A percentile compares a stretch with the other conserved stretches of the same genome.
phyloP scores from a whole-genome alignment of 176 grass and related monocot genomes.

The Carex kokanica region DNA sequence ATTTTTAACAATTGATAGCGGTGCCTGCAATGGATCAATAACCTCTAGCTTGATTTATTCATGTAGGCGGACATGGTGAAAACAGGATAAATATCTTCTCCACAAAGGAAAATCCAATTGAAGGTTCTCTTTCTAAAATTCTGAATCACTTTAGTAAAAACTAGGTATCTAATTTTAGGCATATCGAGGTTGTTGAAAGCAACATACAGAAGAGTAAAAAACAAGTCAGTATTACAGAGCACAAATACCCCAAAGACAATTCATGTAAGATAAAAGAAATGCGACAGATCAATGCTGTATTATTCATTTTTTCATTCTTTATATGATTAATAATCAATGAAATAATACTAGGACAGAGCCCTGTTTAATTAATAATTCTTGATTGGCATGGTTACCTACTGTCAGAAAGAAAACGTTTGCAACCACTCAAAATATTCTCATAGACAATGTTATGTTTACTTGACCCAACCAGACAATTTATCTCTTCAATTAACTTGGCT shows the following conservation, averaged over 20 bases:
- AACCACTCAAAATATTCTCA: slow-evolving; percentile 56
- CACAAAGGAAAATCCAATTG: neutral
- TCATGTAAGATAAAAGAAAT: neutral
- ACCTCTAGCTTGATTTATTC: neutral
- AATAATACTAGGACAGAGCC: neutral
- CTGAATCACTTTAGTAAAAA: neutral
- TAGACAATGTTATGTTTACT: slow-evolving; percentile 35
- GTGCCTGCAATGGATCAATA: neutral
- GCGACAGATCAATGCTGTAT: neutral
- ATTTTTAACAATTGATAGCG: neutral
- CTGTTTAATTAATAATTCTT: neutral
- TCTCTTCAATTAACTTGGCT: slow-evolving; percentile 36
- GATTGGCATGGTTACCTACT: neutral
- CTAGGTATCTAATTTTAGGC: neutral
- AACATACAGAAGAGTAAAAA: neutral
- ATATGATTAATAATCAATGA: neutral
- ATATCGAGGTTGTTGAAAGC: neutral
- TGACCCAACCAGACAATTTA: slow-evolving; percentile 37
- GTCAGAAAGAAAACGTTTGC: slow-evolving; percentile 52
- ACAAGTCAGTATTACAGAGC: neutral
- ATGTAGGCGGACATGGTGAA: neutral
- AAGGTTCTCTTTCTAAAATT: neutral
- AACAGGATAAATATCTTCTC: neutral
- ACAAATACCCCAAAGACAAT: neutral
- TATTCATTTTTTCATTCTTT: neutral